Evolutionary conservation across 371 early-diverging fungal genomes (phyloP), one percentile per base, ranked within the genome.

Genomic region (Parasitella parasitica): DNA sequence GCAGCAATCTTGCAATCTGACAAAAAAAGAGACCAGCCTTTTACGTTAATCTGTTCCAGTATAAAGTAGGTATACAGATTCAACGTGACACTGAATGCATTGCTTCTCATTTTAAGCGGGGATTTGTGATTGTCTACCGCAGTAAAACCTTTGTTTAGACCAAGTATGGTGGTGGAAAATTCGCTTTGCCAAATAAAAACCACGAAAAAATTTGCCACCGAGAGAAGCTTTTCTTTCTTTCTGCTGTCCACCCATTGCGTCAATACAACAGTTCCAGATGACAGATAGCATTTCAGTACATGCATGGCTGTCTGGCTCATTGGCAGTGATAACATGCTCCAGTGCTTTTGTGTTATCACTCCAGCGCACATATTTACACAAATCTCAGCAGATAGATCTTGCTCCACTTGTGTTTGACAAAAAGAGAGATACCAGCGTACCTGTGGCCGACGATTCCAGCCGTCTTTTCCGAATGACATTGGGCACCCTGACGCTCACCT

Each of bases 311-410:
- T 66, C 67, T 24, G 54, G 66, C 18, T 22, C 53, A 37, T 48
- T 65, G n/a, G 58, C 63, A 20, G 27, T 37, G 2, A 34, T 54
- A 8, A n/a, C 55, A 6, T 57, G 61, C 53, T 26, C 38, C 2
- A 72, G 72, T 54, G 66, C 72, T 11, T 49, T 72, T 11, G 36
- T 65, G 37, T 22, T 71, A 6, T 54, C 72, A 4, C 26, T 71
- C 3, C 72, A 71, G 30, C 64, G 72, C 11, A 30, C 57, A 13
- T 37, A 68, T 30, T 26, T 68, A 43, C 69, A 71, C 26, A 71
- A 60, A 49, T 8, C 54, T 4, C 64, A 61, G 55, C 51, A 48
- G 4, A 27, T 7, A 3, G 68, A 67, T 35, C 56, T 32, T 32
- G 52, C 54, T 11, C 64, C 58, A 24, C 61, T 64, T 24, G 38